A percentile compares a stretch with the other conserved stretches of the same genome.
phyloP scores from a whole-genome alignment of 768 basidiomycete genomes.

The Termitomyces sp. region DNA sequence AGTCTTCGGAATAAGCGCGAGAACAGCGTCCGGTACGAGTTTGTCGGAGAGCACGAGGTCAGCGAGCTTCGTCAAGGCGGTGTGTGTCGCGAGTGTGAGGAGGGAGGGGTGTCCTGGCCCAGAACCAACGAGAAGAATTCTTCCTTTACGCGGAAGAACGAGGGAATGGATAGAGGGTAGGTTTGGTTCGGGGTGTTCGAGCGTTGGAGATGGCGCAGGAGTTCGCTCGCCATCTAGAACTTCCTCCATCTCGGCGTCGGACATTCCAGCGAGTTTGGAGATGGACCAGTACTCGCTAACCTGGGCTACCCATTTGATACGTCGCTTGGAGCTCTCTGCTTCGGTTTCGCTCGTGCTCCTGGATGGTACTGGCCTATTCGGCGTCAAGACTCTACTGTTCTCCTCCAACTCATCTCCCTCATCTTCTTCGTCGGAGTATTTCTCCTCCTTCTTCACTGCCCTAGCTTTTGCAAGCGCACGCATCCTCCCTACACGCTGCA shows the following conservation, averaged over 20 bases:
- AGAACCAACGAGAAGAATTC: slow-evolving; percentile 89
- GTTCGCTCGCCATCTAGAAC: slow-evolving; percentile 43
- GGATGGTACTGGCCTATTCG: slow-evolving; percentile 67
- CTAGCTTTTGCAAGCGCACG: slow-evolving; percentile 43
- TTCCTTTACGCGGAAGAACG: slow-evolving; percentile 42
- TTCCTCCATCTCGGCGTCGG: slow-evolving; percentile 62
- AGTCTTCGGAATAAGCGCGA: slow-evolving; percentile 73
- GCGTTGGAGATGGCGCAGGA: slow-evolving; percentile 11
- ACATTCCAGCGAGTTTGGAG: slow-evolving; percentile 67
- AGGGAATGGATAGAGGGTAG: slow-evolving; percentile 31
- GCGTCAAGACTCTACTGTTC: slow-evolving; percentile 52
- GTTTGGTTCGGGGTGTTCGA: slow-evolving; percentile 2
- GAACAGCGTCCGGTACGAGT: slow-evolving; percentile 86
- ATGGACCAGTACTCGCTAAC: slow-evolving; percentile 97
- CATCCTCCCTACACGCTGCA: slow-evolving; percentile 68
- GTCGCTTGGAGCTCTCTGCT: slow-evolving; percentile 49
- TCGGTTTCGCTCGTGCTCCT: slow-evolving; percentile 35
- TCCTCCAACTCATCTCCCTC: slow-evolving; percentile 46
- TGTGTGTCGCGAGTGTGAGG: slow-evolving; percentile 84
- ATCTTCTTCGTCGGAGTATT: slow-evolving; percentile 16
- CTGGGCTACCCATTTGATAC: slow-evolving; percentile 93
- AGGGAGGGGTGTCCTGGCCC: slow-evolving; percentile 95
- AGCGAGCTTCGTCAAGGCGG: slow-evolving; percentile 72
- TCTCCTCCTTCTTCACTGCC: slow-evolving; percentile 10
- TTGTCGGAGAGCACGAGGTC: slow-evolving; percentile 95